Evolutionary conservation across 2,329 filamentous ascomycete species (phyloP), one percentile per base, ranked within the genome.

Genomic region (Davidsoniella neocaledoniae): DNA sequence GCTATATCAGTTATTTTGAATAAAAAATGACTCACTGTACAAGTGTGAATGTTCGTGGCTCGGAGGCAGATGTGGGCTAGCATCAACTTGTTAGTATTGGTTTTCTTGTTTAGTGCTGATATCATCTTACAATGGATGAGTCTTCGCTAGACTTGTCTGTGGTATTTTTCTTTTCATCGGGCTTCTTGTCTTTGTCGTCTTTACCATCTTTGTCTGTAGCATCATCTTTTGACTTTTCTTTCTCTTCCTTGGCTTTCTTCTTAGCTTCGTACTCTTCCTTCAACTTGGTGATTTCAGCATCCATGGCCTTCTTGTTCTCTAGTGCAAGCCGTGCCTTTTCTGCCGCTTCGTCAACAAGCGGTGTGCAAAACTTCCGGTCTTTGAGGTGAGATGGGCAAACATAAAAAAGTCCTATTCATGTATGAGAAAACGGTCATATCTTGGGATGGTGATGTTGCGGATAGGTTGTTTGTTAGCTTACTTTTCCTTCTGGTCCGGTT

Each of bases 351-450:
- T 88, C 83, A 53, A 84, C 71, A 53, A 83, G 80, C 53, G 85
- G 81, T 58, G 73, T 69, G 60, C 84, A 90, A 63, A 95, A 96
- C 39, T 82, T 77, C 29, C 70, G 71, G 60, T 96, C 91, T 59
- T 83, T 85, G 7, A 96, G 68, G 64, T 98, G 91, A 29, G 74
- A 70, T 5, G 79, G 72, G 58, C 91, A 98, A 42, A 93, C 76
- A 62, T 93, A 95, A 68, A 98, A 66, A 87, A 93, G 62, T 94
- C 87, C 72, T 72, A 54, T 7, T 5, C 25, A 9, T 25, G n/a
- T 45, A 25, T 23, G 19, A 47, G 33, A 7, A n/a, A 10, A 40
- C 29, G 3, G 12, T 12, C 29, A 9, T 17, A 17, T 16, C 26
- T 29, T 2, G 2, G 19, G n/a, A 43, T 46, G 37, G 16, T 36